Conservation (phyloP, 768 basidiomycete species). For the Cyclocybe cylindracea region DNA sequence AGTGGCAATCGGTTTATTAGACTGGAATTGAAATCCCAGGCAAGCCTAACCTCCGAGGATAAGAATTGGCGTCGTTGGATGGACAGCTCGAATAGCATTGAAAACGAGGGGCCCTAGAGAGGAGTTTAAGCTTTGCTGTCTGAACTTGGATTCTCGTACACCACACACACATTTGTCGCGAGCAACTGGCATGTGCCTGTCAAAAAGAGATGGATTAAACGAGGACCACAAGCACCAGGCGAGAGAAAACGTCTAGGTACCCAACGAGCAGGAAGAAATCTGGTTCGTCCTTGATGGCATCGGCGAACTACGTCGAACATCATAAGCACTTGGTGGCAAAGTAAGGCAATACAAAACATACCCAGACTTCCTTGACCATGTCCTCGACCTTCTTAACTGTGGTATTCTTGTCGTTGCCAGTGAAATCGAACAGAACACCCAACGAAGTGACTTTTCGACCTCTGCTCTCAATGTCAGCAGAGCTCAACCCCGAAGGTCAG, state of each 20-base stretch:
- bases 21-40: neutral
- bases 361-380: constrained; percentile 84
- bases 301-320: constrained; percentile 53
- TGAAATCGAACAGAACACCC: constrained; percentile 80
- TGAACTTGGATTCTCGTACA: neutral
- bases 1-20: neutral
- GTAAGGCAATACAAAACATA: constrained; percentile 21
- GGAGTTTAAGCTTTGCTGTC: neutral
- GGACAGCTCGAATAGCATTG: constrained; percentile 70
- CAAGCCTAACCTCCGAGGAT: constrained; percentile 67
- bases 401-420: constrained; percentile 67
- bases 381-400: constrained; percentile 71
- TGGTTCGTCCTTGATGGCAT: constrained; percentile 78
- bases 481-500: constrained; percentile 29
- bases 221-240: too few species aligned
- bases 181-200: constrained; percentile 82
- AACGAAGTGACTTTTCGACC: constrained; percentile 78
- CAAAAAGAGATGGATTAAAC: neutral
- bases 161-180: constrained; percentile 60
- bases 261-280: constrained; percentile 80
- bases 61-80: constrained; percentile 75
- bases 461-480: constrained; percentile 20
- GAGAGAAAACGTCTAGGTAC: constrained; percentile 32
- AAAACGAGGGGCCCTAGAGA: constrained; percentile 68
- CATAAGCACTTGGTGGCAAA: too few species aligned